Conservation (phyloP, 495 filamentous ascomycete species). For the Penicillium cataractarum region DNA sequence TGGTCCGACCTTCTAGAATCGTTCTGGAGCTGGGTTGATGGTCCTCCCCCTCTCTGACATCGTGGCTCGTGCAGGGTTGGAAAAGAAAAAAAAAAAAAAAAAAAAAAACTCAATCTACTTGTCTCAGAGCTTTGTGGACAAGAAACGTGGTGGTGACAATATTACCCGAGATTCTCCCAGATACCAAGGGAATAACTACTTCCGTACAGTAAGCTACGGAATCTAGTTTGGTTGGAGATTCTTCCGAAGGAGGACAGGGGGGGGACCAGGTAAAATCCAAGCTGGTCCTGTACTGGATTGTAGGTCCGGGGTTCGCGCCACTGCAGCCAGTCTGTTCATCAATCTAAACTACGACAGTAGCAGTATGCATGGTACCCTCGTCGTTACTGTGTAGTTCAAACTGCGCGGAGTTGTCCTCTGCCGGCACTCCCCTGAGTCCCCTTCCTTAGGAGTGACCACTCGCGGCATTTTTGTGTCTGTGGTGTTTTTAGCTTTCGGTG, state of each 20-base stretch:
- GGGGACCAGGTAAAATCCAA: background rate
- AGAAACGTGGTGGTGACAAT: slow-evolving; percentile 8
- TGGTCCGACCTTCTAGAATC: slow-evolving; percentile 26
- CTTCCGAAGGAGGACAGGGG: background rate
- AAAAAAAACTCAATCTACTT: slow-evolving; percentile 6
- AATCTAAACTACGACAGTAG: background rate
- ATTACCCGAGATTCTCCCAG: slow-evolving; percentile 5
- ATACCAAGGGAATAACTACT: background rate
- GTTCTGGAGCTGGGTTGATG: slow-evolving; percentile 19
- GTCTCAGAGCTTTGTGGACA: background rate
- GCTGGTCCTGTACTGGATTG: background rate
- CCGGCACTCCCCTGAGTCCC: background rate
- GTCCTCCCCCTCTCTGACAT: background rate
- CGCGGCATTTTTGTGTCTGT: background rate
- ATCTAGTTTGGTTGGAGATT: background rate
- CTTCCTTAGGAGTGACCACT: background rate
- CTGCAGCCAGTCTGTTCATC: slow-evolving; percentile 13
- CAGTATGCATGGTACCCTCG: background rate
- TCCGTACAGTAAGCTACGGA: background rate
- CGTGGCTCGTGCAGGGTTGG: slow-evolving; percentile 4
- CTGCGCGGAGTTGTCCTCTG: background rate
- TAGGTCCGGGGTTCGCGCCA: background rate
- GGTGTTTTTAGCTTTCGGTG: slow-evolving; percentile 11
- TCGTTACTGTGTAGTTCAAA: background rate
- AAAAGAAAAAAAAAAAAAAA: too few relatives aligned